phyloP scores from a whole-genome alignment of 2,329 filamentous ascomycete genomes.

The Nigrograna mackinnonii region DNA sequence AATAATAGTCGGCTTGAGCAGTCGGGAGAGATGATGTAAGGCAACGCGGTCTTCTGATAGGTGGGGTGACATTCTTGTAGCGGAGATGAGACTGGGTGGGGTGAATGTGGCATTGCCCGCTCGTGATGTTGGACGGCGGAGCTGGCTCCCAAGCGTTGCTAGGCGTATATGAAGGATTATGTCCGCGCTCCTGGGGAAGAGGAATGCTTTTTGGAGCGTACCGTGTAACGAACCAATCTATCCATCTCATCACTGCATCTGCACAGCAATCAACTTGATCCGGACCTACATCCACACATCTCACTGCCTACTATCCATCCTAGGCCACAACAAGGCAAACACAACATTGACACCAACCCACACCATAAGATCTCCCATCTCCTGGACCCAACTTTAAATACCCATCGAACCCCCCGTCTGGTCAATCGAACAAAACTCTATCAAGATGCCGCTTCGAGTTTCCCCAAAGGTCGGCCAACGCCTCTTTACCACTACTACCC shows the following conservation, averaged over 20 bases:
- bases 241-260: too few species aligned
- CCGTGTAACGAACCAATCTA: too few species aligned
- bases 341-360: not conserved
- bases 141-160: conserved; percentile 5
- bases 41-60: conserved; percentile 29
- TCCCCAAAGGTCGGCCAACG: conserved; percentile 25
- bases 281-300: not conserved
- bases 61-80: conserved; percentile 31
- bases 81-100: conserved; percentile 28
- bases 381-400: not conserved
- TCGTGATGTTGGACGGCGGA: conserved; percentile 30
- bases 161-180: conserved; percentile 26
- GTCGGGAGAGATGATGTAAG: conserved; percentile 10
- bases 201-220: too few species aligned
- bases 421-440: conserved; percentile 3
- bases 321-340: not conserved
- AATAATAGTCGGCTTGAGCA: conserved; percentile 29
- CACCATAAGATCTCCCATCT: conserved; percentile 1
- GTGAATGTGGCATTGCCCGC: conserved; percentile 27
- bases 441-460: conserved; percentile 33
- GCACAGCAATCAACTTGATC: too few species aligned
- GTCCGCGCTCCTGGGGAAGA: conserved; percentile 15
- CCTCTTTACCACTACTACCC: conserved; percentile 33
- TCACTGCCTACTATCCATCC: conserved; percentile 3
- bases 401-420: not conserved